Percentiles rank a stretch among this genome's conserved stretches.
Conservation (phyloP, 2,329 filamentous ascomycete genomes). For the Madurella mycetomatis region DNA sequence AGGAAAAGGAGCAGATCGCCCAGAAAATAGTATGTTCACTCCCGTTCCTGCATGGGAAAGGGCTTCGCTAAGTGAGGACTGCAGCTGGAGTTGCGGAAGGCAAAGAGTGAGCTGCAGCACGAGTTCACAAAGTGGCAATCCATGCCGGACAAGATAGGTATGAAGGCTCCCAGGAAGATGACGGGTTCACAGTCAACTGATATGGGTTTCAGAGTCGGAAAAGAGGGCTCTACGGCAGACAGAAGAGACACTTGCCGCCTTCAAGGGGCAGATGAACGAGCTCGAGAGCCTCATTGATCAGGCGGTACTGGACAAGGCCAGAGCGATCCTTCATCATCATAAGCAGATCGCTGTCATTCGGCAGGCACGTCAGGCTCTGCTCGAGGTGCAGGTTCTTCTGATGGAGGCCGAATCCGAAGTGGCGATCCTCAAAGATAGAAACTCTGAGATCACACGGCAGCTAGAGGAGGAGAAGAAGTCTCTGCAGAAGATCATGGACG, state of each 20-base stretch:
- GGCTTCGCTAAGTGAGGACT: conserved; percentile 14
- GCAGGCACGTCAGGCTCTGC: conserved; percentile 55
- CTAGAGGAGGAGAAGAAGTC: conserved; percentile 45
- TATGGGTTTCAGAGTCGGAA: conserved; percentile 28
- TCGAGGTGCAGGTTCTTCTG: conserved; percentile 65
- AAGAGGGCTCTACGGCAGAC: conserved; percentile 32
- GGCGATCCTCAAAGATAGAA: conserved; percentile 61
- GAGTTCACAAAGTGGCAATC: conserved; percentile 60
- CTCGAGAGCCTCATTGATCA: conserved; percentile 44
- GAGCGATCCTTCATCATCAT: conserved; percentile 49
- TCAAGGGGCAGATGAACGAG: conserved; percentile 31
- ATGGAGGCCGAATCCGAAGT: conserved; percentile 84
- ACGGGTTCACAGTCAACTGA: conserved; percentile 4
- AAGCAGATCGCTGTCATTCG: conserved; percentile 60
- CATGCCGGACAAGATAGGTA: conserved; percentile 68
- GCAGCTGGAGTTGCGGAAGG: conserved; percentile 48
- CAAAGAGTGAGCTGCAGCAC: conserved; percentile 66
- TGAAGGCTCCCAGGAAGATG: conserved; percentile 25
- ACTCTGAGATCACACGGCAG: conserved; percentile 51
- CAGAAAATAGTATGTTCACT: conserved; percentile 35
- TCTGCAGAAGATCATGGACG: conserved; percentile 36
- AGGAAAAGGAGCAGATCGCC: conserved; percentile 39
- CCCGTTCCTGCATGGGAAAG: neutral
- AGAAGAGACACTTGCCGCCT: conserved; percentile 27
- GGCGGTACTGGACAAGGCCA: conserved; percentile 52